A percentile compares a stretch with the other conserved stretches of the same genome.
phyloP scores from a whole-genome alignment of 768 basidiomycete species.

The Lepiota venenata region DNA sequence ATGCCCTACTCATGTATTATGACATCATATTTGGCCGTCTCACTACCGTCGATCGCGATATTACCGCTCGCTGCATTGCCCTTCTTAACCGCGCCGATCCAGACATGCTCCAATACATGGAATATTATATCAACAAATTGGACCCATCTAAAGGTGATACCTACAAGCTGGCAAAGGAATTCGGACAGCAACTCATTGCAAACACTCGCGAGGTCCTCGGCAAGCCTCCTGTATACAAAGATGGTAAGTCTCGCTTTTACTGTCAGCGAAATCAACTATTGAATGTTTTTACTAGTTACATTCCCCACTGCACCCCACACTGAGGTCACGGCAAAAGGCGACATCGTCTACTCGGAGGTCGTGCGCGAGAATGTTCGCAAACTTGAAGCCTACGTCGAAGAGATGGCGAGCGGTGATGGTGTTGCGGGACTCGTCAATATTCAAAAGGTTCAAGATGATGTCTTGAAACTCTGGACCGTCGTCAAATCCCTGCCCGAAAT shows the following conservation, averaged over 20 bases:
- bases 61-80: conserved; percentile 94
- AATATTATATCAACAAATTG: conserved; percentile 86
- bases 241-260: conserved; percentile 58
- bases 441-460: conserved; percentile 97
- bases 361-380: conserved; percentile 96
- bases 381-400: conserved; percentile 94
- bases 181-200: conserved; percentile 92
- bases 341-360: conserved; percentile 93
- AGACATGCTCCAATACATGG: conserved; percentile 90
- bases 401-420: conserved; percentile 96
- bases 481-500: conserved; percentile 98
- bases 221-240: conserved; percentile 90
- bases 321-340: conserved; percentile 89
- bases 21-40: conserved; percentile 97
- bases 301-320: conserved; percentile 98
- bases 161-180: conserved; percentile 94
- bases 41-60: conserved; percentile 92
- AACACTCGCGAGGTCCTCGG: conserved; percentile 86
- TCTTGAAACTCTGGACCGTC: conserved; percentile 94
- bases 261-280: conserved; percentile 5
- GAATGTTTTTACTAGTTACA: conserved; percentile 55
- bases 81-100: conserved; percentile 98
- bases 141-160: conserved; percentile 83
- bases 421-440: conserved; percentile 84
- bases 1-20: conserved; percentile 94